phyloP scores from a whole-genome alignment of 1,284 basidiomycete species.

The Sporisorium exsertum region DNA sequence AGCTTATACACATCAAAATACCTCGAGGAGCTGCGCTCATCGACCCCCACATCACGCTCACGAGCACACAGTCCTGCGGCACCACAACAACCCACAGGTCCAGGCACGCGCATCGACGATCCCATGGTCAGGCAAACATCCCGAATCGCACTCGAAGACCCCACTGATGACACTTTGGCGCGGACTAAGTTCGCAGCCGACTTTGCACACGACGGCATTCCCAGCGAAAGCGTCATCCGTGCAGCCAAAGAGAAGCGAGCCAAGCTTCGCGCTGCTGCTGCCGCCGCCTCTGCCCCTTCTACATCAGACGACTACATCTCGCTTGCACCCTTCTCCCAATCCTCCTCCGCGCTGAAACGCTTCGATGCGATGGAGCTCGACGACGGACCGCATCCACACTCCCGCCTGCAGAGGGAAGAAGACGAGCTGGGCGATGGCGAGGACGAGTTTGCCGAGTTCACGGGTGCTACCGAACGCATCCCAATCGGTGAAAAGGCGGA shows the following conservation, averaged over 20 bases:
- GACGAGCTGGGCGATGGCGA: conserved; percentile 63
- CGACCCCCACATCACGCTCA: conserved; percentile 26
- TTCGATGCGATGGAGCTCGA: conserved; percentile 26
- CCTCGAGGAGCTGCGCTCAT: conserved; percentile 36
- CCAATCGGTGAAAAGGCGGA: conserved; percentile 54
- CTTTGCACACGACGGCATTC: conserved; percentile 42
- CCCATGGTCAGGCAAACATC: conserved; percentile 28
- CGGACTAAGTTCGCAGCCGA: conserved; percentile 34
- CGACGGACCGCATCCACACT: conserved; percentile 56
- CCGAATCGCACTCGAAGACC: conserved; percentile 6
- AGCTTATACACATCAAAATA: conserved; percentile 37
- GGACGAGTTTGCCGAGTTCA: conserved; percentile 64
- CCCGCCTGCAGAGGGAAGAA: conserved; percentile 59
- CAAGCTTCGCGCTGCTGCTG: conserved; percentile 23
- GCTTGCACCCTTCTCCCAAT: conserved; percentile 14
- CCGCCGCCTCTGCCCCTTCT: conserved; percentile 12
- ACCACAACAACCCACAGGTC: neutral
- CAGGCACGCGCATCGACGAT: conserved; percentile 27
- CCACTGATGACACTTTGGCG: conserved; percentile 12
- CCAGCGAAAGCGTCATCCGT: conserved; percentile 50
- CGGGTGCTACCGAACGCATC: conserved; percentile 62
- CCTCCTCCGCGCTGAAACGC: conserved; percentile 6
- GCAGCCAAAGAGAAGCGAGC: conserved; percentile 59
- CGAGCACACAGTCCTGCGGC: conserved; percentile 23
- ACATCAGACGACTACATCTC: conserved; percentile 51